Base-by-base conservation (phyloP, 306 rosid species). In the Alnus rubra region DNA sequence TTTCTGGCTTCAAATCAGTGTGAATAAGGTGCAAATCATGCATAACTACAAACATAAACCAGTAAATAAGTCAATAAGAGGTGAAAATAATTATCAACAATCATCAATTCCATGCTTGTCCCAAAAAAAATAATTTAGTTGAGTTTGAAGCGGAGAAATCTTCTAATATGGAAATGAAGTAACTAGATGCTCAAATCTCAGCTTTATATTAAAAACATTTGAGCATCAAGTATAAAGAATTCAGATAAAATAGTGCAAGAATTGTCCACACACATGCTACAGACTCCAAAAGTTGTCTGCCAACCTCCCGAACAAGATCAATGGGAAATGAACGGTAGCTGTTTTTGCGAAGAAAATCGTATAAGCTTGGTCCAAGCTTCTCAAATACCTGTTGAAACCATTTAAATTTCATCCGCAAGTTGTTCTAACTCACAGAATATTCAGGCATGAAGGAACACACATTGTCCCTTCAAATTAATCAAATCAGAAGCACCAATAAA, bases 321-420 rank as follows among this genome's bases (percentile, higher is more conserved):
- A 90, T 88, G 84, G 97, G 97, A 87, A 87, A 92, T 82, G 97
- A 88, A 89, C 88, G 92, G 81, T 90, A 88, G 92, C 90, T 90
- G 90, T 90, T 92, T 90, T 92, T 92, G 91, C 90, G 92, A 80
- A 89, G 97, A 90, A 90, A 92, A 90, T 92, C 96, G 76, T 86
- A 90, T 90, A 89, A 90, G 92, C 97, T 90, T 86, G 93, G 93
- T 83, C 96, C 96, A 92, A 92, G 93, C 95, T 83, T 90, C 93
- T 92, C 97, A 92, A 90, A 90, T 77, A 92, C 97, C 92, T 92
- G 91, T 89, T 87, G 67, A 84, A 88, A 92, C 88, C 95, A 92
- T 89, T 92, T 89, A 86, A 92, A 88, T 88, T 49, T 79, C 89
- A 92, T 90, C 97, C 91, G 86, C 92, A 90, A 85, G 92, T 89